Evolutionary conservation across 257 asterid species (phyloP).

Genomic region (Ocimum tenuiflorum): DNA sequence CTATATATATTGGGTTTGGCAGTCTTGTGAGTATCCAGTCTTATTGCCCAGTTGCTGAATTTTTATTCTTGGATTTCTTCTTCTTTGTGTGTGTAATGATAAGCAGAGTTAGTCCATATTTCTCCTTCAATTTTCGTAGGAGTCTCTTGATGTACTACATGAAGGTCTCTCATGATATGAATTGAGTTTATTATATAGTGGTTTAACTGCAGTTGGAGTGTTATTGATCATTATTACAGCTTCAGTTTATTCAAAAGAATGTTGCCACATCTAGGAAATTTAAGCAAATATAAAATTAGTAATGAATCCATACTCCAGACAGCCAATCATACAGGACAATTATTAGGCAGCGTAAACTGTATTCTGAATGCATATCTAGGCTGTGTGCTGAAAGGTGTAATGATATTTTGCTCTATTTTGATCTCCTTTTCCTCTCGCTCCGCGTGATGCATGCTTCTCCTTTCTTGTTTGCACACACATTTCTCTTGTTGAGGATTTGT

Average conservation of each 20-base stretch:
- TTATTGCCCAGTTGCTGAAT: background rate
- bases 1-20: slow-evolving; percentile 59
- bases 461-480: background rate
- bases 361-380: background rate
- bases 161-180: background rate
- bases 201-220: background rate
- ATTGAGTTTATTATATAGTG: background rate
- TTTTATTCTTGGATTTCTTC: background rate
- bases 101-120: background rate
- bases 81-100: background rate
- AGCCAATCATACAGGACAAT: background rate
- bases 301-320: background rate
- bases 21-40: slow-evolving; percentile 46
- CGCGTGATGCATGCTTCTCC: background rate
- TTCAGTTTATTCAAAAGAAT: background rate
- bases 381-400: background rate
- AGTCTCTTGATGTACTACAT: background rate
- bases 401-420: background rate
- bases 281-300: background rate
- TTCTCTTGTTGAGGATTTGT: background rate
- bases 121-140: background rate
- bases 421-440: background rate
- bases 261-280: background rate
- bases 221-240: background rate
- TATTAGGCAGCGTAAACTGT: background rate